Percentiles rank a stretch among this genome's conserved stretches.
Conservation (phyloP, 2,329 filamentous ascomycete genomes). For the Aureobasidium leucospermi region DNA sequence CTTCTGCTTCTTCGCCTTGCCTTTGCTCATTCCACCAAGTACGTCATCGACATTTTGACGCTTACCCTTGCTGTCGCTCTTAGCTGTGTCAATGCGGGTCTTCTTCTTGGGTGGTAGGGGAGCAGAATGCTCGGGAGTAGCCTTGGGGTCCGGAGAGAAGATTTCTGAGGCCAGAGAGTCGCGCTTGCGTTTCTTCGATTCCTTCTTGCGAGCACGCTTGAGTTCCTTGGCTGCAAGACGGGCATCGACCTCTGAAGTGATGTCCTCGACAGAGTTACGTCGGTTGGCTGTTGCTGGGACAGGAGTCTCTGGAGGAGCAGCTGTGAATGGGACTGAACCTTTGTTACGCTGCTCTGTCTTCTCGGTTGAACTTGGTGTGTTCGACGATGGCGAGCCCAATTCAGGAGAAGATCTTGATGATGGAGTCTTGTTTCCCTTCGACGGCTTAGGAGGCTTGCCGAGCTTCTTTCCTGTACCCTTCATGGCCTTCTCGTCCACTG, state of each 20-base stretch:
- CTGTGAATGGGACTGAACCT: too few relatives aligned
- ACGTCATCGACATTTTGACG: background rate
- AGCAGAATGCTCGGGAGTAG: slow-evolving; percentile 1
- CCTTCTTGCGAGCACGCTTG: slow-evolving; percentile 19
- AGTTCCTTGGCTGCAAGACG: slow-evolving; percentile 26
- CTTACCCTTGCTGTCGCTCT: background rate
- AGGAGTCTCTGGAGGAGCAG: background rate
- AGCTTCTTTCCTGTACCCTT: slow-evolving; percentile 6
- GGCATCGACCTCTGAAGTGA: slow-evolving; percentile 25
- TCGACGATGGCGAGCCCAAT: too few relatives aligned
- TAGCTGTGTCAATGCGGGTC: background rate
- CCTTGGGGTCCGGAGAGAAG: slow-evolving; percentile 18
- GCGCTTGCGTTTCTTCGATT: slow-evolving; percentile 29
- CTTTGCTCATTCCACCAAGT: background rate
- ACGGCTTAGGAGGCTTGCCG: background rate
- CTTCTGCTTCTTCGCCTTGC: background rate
- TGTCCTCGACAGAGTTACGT: slow-evolving; percentile 21
- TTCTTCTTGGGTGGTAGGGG: slow-evolving; percentile 15
- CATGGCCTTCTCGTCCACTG: background rate
- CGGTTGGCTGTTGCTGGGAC: background rate
- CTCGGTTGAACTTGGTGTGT: too few relatives aligned
- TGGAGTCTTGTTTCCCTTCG: background rate
- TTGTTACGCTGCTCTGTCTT: too few relatives aligned
- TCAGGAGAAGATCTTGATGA: background rate
- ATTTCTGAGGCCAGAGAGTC: slow-evolving; percentile 22